A percentile compares a stretch with the other conserved stretches of the same genome.
phyloP scores from a whole-genome alignment of 2,329 filamentous ascomycete species.

The Colletotrichum gloeosporioides region DNA sequence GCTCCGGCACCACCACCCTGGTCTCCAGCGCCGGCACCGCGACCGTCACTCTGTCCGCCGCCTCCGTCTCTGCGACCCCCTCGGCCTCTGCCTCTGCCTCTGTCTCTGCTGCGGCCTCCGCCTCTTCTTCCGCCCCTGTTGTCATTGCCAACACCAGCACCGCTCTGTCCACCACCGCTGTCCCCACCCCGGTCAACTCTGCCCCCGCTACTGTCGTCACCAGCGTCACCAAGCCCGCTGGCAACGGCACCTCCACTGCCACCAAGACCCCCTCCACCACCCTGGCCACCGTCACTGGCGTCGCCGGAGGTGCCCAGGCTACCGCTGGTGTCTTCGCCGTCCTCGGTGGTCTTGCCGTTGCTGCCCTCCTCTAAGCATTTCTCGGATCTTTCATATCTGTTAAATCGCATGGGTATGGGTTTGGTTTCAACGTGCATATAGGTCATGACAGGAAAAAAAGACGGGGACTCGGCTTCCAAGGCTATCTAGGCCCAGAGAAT shows the following conservation, averaged over 20 bases:
- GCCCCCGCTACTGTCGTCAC: constrained; percentile 27
- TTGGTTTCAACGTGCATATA: constrained; percentile 20
- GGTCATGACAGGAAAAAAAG: constrained; percentile 23
- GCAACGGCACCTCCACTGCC: constrained; percentile 7
- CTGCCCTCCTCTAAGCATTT: constrained; percentile 21
- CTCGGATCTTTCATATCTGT: constrained; percentile 17
- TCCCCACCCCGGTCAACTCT: constrained; percentile 17
- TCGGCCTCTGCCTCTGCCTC: constrained; percentile 35
- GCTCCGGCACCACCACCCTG: constrained; percentile 27
- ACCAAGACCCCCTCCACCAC: constrained; percentile 2
- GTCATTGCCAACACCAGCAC: constrained; percentile 28
- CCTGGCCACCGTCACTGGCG: constrained; percentile 4
- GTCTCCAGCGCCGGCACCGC: constrained; percentile 29
- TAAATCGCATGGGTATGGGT: constrained; percentile 16
- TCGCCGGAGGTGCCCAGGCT: constrained; percentile 13
- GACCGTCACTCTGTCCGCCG: constrained; percentile 33
- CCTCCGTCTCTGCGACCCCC: constrained; percentile 33
- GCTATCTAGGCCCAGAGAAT: background rate
- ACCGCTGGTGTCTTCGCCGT: constrained; percentile 22
- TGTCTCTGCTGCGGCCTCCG: constrained; percentile 14
- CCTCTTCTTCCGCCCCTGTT: constrained; percentile 28
- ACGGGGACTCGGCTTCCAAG: constrained; percentile 11
- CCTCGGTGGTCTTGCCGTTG: constrained; percentile 22
- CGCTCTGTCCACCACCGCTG: constrained; percentile 23
- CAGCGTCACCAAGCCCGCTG: constrained; percentile 23